phyloP scores from a whole-genome alignment of 179 eudicot species.

The Corrigiola litoralis region DNA sequence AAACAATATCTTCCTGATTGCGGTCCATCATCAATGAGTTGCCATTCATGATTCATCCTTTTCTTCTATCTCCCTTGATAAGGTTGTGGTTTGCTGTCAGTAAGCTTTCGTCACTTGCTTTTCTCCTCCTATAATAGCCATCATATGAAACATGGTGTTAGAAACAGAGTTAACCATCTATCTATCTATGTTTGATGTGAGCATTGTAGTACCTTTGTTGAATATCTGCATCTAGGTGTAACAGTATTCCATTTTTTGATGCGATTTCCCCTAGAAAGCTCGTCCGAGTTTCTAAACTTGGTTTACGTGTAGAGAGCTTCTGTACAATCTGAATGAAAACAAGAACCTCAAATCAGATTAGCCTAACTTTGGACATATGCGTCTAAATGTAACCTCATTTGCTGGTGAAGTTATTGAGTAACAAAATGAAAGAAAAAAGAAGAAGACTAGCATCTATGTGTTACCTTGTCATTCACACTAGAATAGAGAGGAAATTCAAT shows the following conservation, averaged over 20 bases:
- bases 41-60: neutral
- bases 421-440: neutral
- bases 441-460: neutral
- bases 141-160: neutral
- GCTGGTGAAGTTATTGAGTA: neutral
- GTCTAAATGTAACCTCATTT: neutral
- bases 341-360: neutral
- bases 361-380: neutral
- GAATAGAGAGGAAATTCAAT: conserved; percentile 42
- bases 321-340: conserved; percentile 34
- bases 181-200: neutral
- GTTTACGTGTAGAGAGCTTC: conserved; percentile 34
- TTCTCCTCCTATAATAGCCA: conserved; percentile 9
- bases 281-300: conserved; percentile 35
- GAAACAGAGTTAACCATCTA: conserved; percentile 1
- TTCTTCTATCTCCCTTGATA: neutral
- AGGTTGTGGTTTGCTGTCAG: neutral
- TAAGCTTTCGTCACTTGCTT: neutral
- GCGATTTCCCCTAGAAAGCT: conserved; percentile 42
- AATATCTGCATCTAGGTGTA: conserved; percentile 15
- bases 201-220: neutral
- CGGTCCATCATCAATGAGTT: too few species aligned
- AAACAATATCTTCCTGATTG: too few species aligned
- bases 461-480: conserved; percentile 55
- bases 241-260: conserved; percentile 32